Percentiles rank a stretch among this genome's conserved stretches.
These are phyloP conservation scores for Leersia perrieri DNA, from an alignment of 176 grass and related monocot species.

Conservation along the genomic window DNA sequence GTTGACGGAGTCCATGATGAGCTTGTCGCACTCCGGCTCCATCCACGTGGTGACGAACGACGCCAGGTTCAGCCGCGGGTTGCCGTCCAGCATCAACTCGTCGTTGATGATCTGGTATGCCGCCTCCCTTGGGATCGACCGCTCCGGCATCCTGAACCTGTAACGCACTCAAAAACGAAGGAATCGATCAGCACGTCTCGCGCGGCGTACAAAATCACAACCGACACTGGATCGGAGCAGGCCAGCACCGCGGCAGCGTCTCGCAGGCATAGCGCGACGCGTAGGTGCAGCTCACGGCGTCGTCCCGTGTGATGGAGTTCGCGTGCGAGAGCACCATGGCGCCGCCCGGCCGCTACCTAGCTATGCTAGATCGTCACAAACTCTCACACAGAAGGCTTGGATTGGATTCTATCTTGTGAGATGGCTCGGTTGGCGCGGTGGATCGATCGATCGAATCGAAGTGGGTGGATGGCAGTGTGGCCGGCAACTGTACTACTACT, in stretches of 20 bases:
- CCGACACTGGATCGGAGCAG: too few species aligned
- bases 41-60: constrained; percentile 89
- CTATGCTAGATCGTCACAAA: not conserved
- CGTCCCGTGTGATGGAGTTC: constrained; percentile 7
- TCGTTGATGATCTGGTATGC: constrained; percentile 82
- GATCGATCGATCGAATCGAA: not conserved
- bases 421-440: not conserved
- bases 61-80: constrained; percentile 64
- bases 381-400: not conserved
- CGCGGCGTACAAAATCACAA: not conserved
- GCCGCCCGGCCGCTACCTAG: not conserved
- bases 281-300: constrained; percentile 44
- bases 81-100: constrained; percentile 84
- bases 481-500: not conserved
- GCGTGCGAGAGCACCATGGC: constrained; percentile 71
- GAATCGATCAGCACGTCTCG: not conserved
- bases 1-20: constrained; percentile 61
- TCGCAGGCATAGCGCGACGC: constrained; percentile 66
- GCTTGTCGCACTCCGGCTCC: constrained; percentile 82
- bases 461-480: not conserved
- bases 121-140: constrained; percentile 64
- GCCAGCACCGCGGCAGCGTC: constrained; percentile 48
- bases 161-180: not conserved
- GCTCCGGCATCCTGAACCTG: constrained; percentile 60
- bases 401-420: not conserved